These are phyloP conservation scores for Aegilops longissima DNA, from an alignment of 176 grass and related monocot genomes.

Conservation along the genomic window DNA sequence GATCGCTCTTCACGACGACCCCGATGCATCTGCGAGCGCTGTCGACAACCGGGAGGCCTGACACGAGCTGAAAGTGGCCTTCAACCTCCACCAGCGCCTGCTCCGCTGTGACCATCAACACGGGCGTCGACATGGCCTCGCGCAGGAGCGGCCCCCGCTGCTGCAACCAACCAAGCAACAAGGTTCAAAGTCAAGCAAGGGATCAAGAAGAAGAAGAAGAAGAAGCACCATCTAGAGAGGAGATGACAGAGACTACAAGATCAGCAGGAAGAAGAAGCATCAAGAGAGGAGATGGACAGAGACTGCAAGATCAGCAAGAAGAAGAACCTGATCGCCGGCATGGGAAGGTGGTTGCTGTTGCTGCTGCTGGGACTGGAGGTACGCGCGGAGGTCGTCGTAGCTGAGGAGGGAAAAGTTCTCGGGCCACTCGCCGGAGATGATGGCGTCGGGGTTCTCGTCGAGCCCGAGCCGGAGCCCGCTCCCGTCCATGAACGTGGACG, in stretches of 20 bases:
- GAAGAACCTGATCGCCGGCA: slow-evolving; percentile 41
- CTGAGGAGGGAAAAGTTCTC: slow-evolving; percentile 81
- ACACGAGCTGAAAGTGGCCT: slow-evolving; percentile 58
- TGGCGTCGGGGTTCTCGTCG: slow-evolving; percentile 82
- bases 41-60: slow-evolving; percentile 77
- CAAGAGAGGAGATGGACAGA: neutral
- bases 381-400: slow-evolving; percentile 68
- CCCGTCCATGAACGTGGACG: slow-evolving; percentile 46
- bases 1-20: slow-evolving; percentile 70
- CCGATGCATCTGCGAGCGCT: slow-evolving; percentile 65
- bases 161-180: neutral
- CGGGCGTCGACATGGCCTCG: slow-evolving; percentile 69
- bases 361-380: slow-evolving; percentile 54
- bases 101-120: slow-evolving; percentile 40
- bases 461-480: slow-evolving; percentile 56
- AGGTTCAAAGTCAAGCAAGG: slow-evolving; percentile 10
- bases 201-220: neutral
- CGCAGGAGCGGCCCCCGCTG: slow-evolving; percentile 27
- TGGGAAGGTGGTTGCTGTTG: neutral
- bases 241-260: neutral
- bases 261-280: neutral
- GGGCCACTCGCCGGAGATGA: slow-evolving; percentile 85
- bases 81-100: slow-evolving; percentile 73
- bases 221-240: neutral
- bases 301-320: neutral